Percentiles rank a stretch among this genome's conserved stretches.
Conservation (phyloP, 208 protist genomes). For the Naegleria fowleri region DNA sequence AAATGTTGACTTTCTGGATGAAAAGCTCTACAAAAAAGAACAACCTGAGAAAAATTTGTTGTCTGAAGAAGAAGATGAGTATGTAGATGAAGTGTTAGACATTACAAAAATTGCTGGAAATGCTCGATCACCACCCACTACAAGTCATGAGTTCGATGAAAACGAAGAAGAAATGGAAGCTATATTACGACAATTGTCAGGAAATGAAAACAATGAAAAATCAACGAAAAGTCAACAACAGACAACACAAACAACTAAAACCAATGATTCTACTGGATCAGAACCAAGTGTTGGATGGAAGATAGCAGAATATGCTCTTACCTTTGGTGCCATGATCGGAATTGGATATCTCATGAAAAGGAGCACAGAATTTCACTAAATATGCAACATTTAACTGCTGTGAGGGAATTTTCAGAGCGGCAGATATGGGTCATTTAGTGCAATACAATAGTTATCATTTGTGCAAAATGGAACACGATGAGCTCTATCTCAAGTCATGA, state of each 20-base stretch:
- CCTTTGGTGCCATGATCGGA: background rate
- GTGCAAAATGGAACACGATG: too few relatives aligned
- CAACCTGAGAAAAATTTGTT: background rate
- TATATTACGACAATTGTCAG: background rate
- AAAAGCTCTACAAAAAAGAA: background rate
- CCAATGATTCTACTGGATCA: background rate
- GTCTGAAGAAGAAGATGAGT: background rate
- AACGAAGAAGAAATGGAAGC: background rate
- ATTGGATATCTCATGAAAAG: background rate
- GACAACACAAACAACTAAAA: background rate
- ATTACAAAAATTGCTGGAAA: background rate
- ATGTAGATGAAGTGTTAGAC: background rate
- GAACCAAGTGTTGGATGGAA: background rate
- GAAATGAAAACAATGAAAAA: background rate
- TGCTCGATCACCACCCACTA: background rate
- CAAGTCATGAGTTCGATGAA: background rate
- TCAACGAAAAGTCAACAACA: background rate
- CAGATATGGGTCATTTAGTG: too few relatives aligned
- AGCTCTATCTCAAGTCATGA: background rate
- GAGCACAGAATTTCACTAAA: background rate
- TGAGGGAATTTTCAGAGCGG: too few relatives aligned
- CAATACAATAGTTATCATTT: too few relatives aligned
- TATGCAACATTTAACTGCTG: too few relatives aligned
- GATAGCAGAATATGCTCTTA: background rate
- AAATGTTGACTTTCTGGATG: background rate